phyloP scores from a whole-genome alignment of 768 basidiomycete species.

The Clitopilus hobsonii region DNA sequence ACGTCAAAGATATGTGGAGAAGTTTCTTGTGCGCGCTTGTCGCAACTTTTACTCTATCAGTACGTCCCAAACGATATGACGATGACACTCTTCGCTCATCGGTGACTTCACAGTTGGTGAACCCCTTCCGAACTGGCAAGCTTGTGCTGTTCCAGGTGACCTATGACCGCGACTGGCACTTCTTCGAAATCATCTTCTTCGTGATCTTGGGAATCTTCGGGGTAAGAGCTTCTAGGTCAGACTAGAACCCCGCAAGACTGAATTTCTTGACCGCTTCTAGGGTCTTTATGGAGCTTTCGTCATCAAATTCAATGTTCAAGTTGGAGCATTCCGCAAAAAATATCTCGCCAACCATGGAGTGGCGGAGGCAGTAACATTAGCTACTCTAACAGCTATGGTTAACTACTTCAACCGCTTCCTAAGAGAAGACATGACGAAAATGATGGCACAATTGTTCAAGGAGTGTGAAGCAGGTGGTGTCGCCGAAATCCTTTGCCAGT shows the following conservation, averaged over 20 bases:
- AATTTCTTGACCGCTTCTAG: conserved; percentile 33
- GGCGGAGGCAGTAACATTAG: conserved; percentile 84
- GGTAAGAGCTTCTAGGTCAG: conserved; percentile 37
- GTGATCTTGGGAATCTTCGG: conserved; percentile 95
- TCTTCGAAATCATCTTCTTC: conserved; percentile 97
- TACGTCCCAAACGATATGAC: conserved; percentile 34
- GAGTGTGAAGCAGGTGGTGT: conserved; percentile 97
- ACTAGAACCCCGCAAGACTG: conserved; percentile 4
- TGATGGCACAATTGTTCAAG: conserved; percentile 89
- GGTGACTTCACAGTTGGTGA: conserved; percentile 72
- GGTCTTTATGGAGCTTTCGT: conserved; percentile 97
- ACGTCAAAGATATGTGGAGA: conserved; percentile 97
- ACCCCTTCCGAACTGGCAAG: conserved; percentile 96
- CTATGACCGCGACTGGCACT: conserved; percentile 97
- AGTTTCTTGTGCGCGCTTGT: conserved; percentile 97
- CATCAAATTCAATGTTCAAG: conserved; percentile 94
- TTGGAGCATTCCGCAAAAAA: conserved; percentile 91
- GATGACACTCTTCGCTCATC: conserved; percentile 3
- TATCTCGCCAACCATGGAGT: conserved; percentile 81
- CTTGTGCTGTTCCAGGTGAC: conserved; percentile 98
- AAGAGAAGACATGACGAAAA: conserved; percentile 96
- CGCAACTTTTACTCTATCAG: conserved; percentile 93
- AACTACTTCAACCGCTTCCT: conserved; percentile 94
- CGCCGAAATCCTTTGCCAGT: conserved; percentile 90
- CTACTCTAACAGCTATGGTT: conserved; percentile 84